These are phyloP conservation scores for Pseudoscleropodium purum DNA, from an alignment of 225 moss, liverwort and hornwort species.

Conservation along the genomic window DNA sequence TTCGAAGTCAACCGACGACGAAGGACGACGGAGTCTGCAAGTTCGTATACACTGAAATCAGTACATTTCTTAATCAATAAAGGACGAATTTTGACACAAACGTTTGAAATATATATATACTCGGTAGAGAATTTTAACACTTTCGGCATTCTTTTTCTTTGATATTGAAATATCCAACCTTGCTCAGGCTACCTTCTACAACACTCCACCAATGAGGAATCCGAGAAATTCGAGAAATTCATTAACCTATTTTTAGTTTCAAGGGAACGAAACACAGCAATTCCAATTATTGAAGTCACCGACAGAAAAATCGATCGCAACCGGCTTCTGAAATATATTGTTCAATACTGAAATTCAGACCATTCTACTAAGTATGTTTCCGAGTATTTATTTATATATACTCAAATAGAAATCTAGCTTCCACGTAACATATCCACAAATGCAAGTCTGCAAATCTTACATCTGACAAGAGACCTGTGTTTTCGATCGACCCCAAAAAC, in stretches of 20 bases:
- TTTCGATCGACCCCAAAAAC: too few species aligned
- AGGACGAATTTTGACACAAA: background rate
- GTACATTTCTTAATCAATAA: too few species aligned
- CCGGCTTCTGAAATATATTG: too few species aligned
- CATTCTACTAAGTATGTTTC: background rate
- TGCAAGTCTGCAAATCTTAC: background rate
- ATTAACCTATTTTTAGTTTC: background rate
- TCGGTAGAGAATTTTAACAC: background rate
- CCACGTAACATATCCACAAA: background rate
- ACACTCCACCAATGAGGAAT: background rate
- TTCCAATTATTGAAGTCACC: background rate
- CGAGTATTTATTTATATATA: too few species aligned
- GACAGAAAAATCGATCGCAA: background rate
- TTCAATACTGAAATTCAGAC: background rate
- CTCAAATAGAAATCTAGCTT: background rate
- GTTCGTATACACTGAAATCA: background rate
- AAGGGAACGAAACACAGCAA: background rate
- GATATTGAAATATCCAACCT: too few species aligned
- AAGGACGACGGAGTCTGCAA: background rate
- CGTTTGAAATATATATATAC: background rate
- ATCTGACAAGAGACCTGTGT: background rate
- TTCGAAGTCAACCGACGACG: background rate
- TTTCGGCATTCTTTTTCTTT: background rate
- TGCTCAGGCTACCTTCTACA: background rate
- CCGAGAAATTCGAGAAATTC: background rate